These are phyloP conservation scores for Dendrostoma leiphaemia DNA, from an alignment of 2,329 filamentous ascomycete species.

Conservation along the genomic window DNA sequence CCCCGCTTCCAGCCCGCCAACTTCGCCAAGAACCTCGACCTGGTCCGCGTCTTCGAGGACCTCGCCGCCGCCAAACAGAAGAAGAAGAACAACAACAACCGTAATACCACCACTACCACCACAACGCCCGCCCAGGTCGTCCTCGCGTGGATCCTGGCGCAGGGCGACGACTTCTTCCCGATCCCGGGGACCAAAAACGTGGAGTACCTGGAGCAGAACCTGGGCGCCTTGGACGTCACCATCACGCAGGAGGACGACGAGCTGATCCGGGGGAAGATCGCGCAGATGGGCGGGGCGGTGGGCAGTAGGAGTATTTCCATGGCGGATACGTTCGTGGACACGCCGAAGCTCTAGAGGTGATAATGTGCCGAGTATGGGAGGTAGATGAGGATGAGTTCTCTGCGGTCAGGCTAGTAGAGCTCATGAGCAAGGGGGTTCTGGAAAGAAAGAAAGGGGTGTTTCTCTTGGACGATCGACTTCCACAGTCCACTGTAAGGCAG, in stretches of 20 bases:
- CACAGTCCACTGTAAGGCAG: too few species aligned
- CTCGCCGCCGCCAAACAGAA: slow-evolving; percentile 53
- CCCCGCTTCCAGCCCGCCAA: slow-evolving; percentile 53
- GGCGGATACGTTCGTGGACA: slow-evolving; percentile 1
- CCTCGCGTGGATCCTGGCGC: slow-evolving; percentile 61
- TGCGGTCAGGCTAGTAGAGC: background rate
- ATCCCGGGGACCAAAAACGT: slow-evolving; percentile 52
- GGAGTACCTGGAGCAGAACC: slow-evolving; percentile 46
- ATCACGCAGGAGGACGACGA: slow-evolving; percentile 34
- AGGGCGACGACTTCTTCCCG: slow-evolving; percentile 59
- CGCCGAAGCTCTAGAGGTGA: background rate
- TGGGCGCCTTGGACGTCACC: slow-evolving; percentile 30
- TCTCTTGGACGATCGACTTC: too few species aligned
- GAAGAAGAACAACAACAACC: too few species aligned
- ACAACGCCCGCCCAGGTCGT: slow-evolving; percentile 56
- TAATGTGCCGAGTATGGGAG: background rate
- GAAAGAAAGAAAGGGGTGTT: background rate
- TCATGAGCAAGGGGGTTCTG: background rate
- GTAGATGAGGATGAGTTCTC: background rate
- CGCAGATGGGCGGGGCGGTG: background rate
- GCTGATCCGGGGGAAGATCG: slow-evolving; percentile 30
- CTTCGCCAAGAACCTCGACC: slow-evolving; percentile 52
- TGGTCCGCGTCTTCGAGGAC: slow-evolving; percentile 48
- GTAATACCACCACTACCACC: too few species aligned
- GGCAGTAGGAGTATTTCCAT: background rate